phyloP scores from a whole-genome alignment of 1,284 basidiomycete species.

The Trichosporon inkin region DNA sequence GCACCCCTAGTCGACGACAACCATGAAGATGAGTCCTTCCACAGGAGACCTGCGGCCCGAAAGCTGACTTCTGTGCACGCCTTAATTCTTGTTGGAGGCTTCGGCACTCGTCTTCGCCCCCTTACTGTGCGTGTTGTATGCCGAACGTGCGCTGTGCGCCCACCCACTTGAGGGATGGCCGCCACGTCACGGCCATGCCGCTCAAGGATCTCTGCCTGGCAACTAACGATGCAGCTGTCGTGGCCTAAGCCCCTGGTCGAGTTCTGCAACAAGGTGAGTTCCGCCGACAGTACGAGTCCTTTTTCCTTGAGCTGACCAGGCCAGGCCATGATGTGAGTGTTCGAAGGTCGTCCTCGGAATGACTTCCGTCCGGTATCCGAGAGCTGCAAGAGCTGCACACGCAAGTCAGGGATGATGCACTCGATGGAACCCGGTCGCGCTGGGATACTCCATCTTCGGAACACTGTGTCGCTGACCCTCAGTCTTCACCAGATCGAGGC shows the following conservation, averaged over 20 bases:
- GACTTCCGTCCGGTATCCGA: neutral
- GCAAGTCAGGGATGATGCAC: neutral
- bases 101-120: conserved; percentile 55
- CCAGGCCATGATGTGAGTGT: conserved; percentile 50
- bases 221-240: conserved; percentile 36
- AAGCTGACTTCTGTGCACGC: conserved; percentile 37
- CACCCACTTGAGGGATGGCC: neutral
- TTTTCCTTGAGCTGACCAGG: conserved; percentile 20
- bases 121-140: conserved; percentile 51
- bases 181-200: conserved; percentile 1
- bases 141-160: neutral
- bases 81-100: conserved; percentile 54
- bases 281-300: conserved; percentile 45
- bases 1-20: conserved; percentile 9
- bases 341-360: too few species aligned
- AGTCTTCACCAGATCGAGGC: conserved; percentile 57
- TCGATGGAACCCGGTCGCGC: neutral
- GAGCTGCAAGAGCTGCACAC: neutral
- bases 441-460: neutral
- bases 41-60: neutral
- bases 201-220: neutral
- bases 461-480: neutral
- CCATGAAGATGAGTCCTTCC: conserved; percentile 45
- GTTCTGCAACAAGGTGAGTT: conserved; percentile 54
- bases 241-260: conserved; percentile 56